These are phyloP conservation scores for Citrus sp. DNA, from an alignment of 345 rosid species.

Conservation along the genomic window DNA sequence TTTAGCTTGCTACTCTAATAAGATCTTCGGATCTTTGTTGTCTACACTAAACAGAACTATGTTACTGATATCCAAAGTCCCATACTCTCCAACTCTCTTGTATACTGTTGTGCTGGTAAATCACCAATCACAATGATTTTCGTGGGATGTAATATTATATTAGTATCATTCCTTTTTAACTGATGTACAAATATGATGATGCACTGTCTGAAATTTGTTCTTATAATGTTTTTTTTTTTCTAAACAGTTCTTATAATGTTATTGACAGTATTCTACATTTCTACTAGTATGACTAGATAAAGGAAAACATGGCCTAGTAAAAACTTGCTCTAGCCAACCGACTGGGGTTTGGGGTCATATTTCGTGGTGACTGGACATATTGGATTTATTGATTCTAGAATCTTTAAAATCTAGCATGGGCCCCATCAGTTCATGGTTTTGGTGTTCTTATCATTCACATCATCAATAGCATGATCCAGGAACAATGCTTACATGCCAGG, in stretches of 20 bases:
- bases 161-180: neutral
- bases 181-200: neutral
- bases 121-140: neutral
- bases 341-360: neutral
- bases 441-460: neutral
- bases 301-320: neutral
- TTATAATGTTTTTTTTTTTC: neutral
- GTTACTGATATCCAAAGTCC: neutral
- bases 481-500: constrained; percentile 29
- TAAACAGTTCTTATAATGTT: neutral
- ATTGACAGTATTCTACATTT: neutral
- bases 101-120: neutral
- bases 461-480: constrained; percentile 11
- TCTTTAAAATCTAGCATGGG: neutral
- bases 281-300: neutral
- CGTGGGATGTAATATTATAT: neutral
- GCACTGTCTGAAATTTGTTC: neutral
- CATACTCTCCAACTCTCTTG: neutral
- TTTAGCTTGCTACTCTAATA: neutral
- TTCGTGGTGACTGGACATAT: neutral
- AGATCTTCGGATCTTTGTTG: neutral
- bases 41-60: neutral
- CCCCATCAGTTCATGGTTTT: neutral
- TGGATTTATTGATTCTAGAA: neutral
- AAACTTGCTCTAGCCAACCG: neutral